phyloP scores from a whole-genome alignment of 371 early-diverging fungal species.

The Circinella umbellata region DNA sequence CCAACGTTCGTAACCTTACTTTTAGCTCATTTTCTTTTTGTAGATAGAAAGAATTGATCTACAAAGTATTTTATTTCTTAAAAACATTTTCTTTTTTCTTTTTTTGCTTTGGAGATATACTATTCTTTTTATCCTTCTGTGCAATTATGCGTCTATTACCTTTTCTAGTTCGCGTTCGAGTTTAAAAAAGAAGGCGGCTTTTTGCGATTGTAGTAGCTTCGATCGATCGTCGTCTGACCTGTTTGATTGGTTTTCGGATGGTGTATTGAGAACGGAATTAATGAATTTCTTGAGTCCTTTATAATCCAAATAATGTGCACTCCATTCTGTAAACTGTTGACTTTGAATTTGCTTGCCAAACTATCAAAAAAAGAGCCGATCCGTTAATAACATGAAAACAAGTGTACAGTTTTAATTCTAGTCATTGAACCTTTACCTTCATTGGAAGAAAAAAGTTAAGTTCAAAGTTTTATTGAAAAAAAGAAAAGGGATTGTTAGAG shows the following conservation, averaged over 20 bases:
- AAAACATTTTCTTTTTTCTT: conserved; percentile 4
- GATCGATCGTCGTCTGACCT: conserved; percentile 61
- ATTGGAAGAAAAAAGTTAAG: background rate
- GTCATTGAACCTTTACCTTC: background rate
- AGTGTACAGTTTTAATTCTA: too few species aligned
- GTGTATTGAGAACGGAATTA: conserved; percentile 62
- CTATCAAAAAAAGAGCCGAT: conserved; percentile 45
- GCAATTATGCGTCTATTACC: conserved; percentile 34
- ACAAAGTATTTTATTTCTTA: background rate
- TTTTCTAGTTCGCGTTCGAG: conserved; percentile 86
- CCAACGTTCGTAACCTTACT: conserved; percentile 74
- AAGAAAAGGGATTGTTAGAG: background rate
- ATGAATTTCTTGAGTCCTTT: conserved; percentile 97
- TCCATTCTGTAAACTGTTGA: conserved; percentile 91
- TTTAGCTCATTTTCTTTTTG: conserved; percentile 82
- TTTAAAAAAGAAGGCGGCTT: conserved; percentile 83
- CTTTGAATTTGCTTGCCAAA: conserved; percentile 96
- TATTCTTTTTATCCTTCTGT: too few species aligned
- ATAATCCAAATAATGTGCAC: conserved; percentile 90
- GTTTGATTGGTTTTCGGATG: conserved; percentile 38
- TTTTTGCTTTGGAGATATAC: background rate
- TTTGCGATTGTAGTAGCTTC: conserved; percentile 68
- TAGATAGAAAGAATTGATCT: conserved; percentile 84
- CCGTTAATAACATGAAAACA: too few species aligned
- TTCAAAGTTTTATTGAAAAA: background rate